Base-by-base conservation (phyloP, 371 early-diverging fungal genomes). In the Chytridiales sp. region DNA sequence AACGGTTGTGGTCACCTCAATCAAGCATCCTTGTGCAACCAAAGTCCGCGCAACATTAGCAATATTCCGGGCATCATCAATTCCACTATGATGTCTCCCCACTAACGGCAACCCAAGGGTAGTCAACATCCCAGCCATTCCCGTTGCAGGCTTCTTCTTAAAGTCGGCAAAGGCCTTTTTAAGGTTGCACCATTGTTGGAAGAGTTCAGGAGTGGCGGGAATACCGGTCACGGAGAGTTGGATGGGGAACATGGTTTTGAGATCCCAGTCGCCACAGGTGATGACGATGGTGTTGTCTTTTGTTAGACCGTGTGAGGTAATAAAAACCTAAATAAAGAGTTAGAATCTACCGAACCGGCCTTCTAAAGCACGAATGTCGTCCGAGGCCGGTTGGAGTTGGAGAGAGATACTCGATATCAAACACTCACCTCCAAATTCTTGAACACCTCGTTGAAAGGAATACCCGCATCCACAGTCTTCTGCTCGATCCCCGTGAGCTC, bases 221-320 rank as follows among this genome's bases (percentile, higher is more conserved):
- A 65, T 54, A 81, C 81, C 58, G 80, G 82, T 0, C 47, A 48
- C 0, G 82, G 83, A 38, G 78, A 76, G 26, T 70, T 67, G 52
- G 81, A 70, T 11, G 68, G 50, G 40, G 77, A 87, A 47, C 64
- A 88, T 88, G n/a, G 75, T 74, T 19, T 87, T 75, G 61, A 90
- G 85, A 54, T 90, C 89, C 6, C 89, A 86, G 56, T 88, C 86
- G 56, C 88, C 90, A 67, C 84, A 90, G 0, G 90, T 73, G 58
- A 74, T 73, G 19, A 67, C 46, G 34, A 62, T 47, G 21, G 47
- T 29, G 49, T 67, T 61, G 3, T 35, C 8, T 15, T 35, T 34
- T n/a, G 31, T 53, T 34, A 67, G 26, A 4, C 26, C 32, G 56
- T 56, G 32, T 1, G 30, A 9, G 17, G 36, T 21, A 1, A 65